Conservation (phyloP, 2,329 filamentous ascomycete genomes). For the Plenodomus biglobosus region DNA sequence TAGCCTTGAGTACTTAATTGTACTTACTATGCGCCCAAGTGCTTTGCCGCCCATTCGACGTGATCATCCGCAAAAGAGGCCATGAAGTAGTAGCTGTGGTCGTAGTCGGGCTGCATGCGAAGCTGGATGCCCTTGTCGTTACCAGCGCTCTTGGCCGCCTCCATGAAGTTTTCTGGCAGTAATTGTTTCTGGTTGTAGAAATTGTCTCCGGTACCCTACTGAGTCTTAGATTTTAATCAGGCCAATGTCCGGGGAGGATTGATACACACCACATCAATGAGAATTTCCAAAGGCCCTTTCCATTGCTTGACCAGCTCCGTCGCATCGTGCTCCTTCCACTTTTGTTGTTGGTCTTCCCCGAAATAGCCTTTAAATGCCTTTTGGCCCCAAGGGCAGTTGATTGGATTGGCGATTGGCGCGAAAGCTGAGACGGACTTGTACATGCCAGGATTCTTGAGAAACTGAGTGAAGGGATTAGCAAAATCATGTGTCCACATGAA, state of each 20-base stretch:
- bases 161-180: slow-evolving; percentile 87
- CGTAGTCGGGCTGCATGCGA: slow-evolving; percentile 87
- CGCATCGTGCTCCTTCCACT: slow-evolving; percentile 88
- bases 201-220: slow-evolving; percentile 83
- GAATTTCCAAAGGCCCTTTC: slow-evolving; percentile 70
- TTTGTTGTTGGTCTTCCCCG: slow-evolving; percentile 68
- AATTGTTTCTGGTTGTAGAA: slow-evolving; percentile 96
- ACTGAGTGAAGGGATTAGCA: slow-evolving; percentile 49
- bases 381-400: slow-evolving; percentile 85
- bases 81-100: slow-evolving; percentile 98
- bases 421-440: slow-evolving; percentile 91
- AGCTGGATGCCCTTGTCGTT: slow-evolving; percentile 70
- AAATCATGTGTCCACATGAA: not conserved
- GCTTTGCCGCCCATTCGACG: slow-evolving; percentile 87
- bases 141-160: slow-evolving; percentile 74
- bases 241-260: too few relatives aligned
- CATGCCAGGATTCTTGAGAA: slow-evolving; percentile 84
- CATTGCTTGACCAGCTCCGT: slow-evolving; percentile 82
- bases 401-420: slow-evolving; percentile 85
- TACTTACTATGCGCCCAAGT: slow-evolving; percentile 62
- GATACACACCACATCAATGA: slow-evolving; percentile 79
- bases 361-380: slow-evolving; percentile 95
- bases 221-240: not conserved
- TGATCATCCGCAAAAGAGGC: slow-evolving; percentile 88
- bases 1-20: slow-evolving; percentile 1